phyloP scores from a whole-genome alignment of 2,329 filamentous ascomycete species.

The Aplosporella prunicola region DNA sequence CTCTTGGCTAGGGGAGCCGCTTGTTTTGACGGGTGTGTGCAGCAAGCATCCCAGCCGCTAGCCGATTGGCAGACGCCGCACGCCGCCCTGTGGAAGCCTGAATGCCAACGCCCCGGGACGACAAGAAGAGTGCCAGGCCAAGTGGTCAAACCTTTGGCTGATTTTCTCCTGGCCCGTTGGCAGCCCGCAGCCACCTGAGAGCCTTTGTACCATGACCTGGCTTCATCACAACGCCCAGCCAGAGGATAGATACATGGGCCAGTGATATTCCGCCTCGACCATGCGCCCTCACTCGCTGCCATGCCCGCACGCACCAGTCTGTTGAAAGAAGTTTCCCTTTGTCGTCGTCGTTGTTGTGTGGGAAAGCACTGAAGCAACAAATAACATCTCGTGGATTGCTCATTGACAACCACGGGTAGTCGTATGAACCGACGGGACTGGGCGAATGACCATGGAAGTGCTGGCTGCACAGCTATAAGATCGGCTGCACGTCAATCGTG shows the following conservation, averaged over 20 bases:
- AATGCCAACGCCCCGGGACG: not conserved
- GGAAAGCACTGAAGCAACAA: not conserved
- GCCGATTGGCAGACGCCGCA: conserved; percentile 5
- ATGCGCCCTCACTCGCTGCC: no score
- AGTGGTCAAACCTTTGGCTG: not conserved
- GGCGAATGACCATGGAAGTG: not conserved
- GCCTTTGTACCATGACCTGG: conserved; percentile 2
- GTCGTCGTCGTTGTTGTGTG: not conserved
- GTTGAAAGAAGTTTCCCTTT: conserved; percentile 2
- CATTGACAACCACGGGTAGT: conserved; percentile 4
- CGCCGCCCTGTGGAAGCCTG: conserved; percentile 1
- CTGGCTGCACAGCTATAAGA: conserved; percentile 6
- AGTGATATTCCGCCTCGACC: no score
- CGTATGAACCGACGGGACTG: not conserved
- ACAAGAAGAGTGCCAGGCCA: not conserved
- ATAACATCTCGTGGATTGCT: conserved; percentile 5
- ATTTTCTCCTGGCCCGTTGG: conserved; percentile 1
- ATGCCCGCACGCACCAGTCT: not conserved
- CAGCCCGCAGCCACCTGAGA: not conserved
- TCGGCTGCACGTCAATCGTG: conserved; percentile 3
- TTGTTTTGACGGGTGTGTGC: conserved; percentile 2
- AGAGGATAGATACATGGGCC: no score
- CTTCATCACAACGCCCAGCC: no score
- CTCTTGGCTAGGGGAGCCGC: conserved; percentile 10
- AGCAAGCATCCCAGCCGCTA: conserved; percentile 4